phyloP scores from a whole-genome alignment of 2,329 filamentous ascomycete genomes.

The Mycogone perniciosa region DNA sequence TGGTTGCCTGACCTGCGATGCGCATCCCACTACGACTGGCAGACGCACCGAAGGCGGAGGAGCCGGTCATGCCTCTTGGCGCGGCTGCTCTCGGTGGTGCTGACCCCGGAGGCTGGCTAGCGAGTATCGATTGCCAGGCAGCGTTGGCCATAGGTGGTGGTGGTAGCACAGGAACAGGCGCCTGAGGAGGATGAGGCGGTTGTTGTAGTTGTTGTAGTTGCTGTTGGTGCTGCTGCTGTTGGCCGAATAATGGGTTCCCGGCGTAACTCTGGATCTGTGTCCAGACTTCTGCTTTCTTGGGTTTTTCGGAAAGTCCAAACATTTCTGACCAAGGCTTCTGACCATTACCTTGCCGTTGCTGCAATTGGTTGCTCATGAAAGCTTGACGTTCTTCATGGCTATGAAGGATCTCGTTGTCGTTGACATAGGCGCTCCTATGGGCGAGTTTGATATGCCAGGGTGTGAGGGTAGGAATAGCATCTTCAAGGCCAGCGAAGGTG shows the following conservation, averaged over 20 bases:
- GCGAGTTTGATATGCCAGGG: slow-evolving; percentile 52
- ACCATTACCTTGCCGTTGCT: neutral
- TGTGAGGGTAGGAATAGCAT: slow-evolving; percentile 47
- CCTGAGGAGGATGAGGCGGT: neutral
- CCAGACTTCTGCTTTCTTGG: no score
- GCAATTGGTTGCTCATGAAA: slow-evolving; percentile 23
- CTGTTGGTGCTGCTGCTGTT: neutral
- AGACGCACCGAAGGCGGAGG: no score
- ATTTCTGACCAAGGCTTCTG: slow-evolving; percentile 6
- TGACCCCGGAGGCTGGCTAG: no score
- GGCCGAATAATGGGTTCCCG: neutral
- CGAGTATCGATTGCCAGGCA: no score
- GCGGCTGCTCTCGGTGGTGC: no score
- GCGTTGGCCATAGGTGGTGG: no score
- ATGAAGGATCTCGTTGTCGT: slow-evolving; percentile 26
- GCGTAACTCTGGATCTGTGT: no score
- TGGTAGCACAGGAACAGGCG: no score
- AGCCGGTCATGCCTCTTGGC: no score
- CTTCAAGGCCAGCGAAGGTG: slow-evolving; percentile 48
- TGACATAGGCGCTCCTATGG: slow-evolving; percentile 13
- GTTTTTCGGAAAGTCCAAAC: neutral
- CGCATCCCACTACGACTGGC: no score
- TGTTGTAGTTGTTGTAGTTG: slow-evolving; percentile 1
- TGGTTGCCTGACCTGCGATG: no score
- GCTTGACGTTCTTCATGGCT: slow-evolving; percentile 35